phyloP scores from a whole-genome alignment of 2,329 filamentous ascomycete species.

The Alternaria dauci region DNA sequence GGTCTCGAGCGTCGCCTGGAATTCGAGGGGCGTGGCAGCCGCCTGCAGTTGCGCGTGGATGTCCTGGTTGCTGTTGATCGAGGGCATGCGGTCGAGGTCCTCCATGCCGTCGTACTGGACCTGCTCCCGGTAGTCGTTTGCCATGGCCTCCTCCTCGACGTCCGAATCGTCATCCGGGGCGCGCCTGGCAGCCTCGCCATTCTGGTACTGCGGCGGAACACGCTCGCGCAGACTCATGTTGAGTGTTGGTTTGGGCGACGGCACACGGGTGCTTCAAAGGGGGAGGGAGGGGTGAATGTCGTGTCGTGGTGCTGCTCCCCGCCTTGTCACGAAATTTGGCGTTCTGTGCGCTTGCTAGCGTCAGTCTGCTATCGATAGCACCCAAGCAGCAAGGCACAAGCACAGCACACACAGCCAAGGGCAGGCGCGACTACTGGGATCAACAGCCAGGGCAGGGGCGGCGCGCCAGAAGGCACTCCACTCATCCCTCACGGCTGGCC shows the following conservation, averaged over 20 bases:
- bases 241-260: conserved; percentile 14
- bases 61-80: conserved; percentile 77
- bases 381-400: neutral
- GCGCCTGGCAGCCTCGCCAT: conserved; percentile 50
- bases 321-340: conserved; percentile 24
- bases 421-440: conserved; percentile 6
- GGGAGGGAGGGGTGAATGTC: conserved; percentile 11
- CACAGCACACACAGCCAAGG: neutral
- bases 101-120: conserved; percentile 90
- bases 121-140: conserved; percentile 93
- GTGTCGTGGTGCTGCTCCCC: conserved; percentile 27
- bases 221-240: conserved; percentile 34
- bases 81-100: conserved; percentile 75
- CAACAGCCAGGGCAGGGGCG: neutral
- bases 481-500: conserved; percentile 1
- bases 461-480: conserved; percentile 6
- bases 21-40: conserved; percentile 93
- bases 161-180: conserved; percentile 81
- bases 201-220: conserved; percentile 47
- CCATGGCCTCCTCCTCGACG: conserved; percentile 93
- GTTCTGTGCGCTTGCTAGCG: conserved; percentile 28
- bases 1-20: conserved; percentile 91
- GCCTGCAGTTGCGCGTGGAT: conserved; percentile 91
- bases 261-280: conserved; percentile 12
- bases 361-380: conserved; percentile 29